Evolutionary conservation across 2,329 filamentous ascomycete species (phyloP), one percentile per base, ranked within the genome.

Genomic region (Fusarium sp.): DNA sequence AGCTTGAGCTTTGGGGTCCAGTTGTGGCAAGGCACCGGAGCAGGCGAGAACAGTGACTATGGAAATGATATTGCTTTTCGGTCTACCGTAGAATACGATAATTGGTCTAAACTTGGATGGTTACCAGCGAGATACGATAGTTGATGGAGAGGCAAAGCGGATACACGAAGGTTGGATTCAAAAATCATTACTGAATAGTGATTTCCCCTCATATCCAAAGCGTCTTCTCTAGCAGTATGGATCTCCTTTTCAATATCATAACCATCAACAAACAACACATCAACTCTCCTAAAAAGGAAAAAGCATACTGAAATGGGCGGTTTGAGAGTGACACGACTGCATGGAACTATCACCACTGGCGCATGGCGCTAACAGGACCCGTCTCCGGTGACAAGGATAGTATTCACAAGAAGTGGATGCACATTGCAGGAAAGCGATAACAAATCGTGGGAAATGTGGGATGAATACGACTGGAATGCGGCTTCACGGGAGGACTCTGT

Each of bases 341-440:
- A 64, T 70, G 62, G 48, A 48, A 57, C 67, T 57, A 70, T 70
- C 43, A 54, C 19, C 26, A 28, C 51, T 69, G 65, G 66, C 34
- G 62, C 23, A 42, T 19, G 50, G 48, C 67, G 67, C 67, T 70
- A 70, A 52, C 19, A 51, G 23, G 43, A 55, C 45, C 60, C 31
- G 54, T 44, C 34, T 42, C 43, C 63, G 54, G 67, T 58, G 67
- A 52, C 59, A 49, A 37, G 56, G 53, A 51, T 50, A 14, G n/a
- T 8, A 58, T 39, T 14, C n/a, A 21, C 30, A 26, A 30, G 34
- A 64, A 57, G 61, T 66, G 67, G 37, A 25, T 25, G 16, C 23
- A 43, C 25, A 23, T 30, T 18, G 42, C 16, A 45, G 12, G 34
- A 57, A 21, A 9, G 13, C n/a, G 37, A 44, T 19, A 37, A 18